Base-by-base conservation (phyloP, 441 rosid genomes). In the Macaranga tanarius region DNA sequence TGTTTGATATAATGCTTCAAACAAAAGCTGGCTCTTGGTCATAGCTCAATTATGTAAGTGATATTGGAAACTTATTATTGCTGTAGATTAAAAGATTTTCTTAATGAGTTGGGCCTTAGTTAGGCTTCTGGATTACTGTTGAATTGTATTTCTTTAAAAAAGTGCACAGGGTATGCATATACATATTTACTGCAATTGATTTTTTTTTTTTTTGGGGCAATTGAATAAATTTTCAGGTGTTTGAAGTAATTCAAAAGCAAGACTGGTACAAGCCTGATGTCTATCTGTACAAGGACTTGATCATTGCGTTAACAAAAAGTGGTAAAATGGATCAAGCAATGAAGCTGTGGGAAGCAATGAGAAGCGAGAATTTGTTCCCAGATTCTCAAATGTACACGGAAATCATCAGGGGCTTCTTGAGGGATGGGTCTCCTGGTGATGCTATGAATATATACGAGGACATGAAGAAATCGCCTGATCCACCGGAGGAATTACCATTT, bases 371-470 rank as follows among this genome's bases (percentile, higher is more conserved):
- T 52, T 76, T 95, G 67, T 91, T 91, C 74, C 96, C 97, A 12
- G 99, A 95, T 83, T 87, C 91, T 71, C 97, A 92, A 80, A 85
- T 94, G n/a, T 88, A 91, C 75, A 86, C 96, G 1, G 99, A 92
- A 84, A 83, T 89, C 38, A 92, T 92, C 60, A 80, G 96, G 77
- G 99, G 98, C 3, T 92, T 88, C 80, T 76, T 95, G 73, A 86
- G 84, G 75, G 90, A 90, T 1, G 99, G 99, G 9, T 95, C 96
- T 62, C 98, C 98, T 0, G 91, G 92, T 0, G 99, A 91, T 85
- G 99, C 99, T 25, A 91, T 92, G 98, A 95, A 95, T 76, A 81
- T 95, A 60, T 95, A 92, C 7, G 99, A 95, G 76, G 98, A 92
- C 88, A 95, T 95, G 99, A 77, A 91, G 83, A 85, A 88, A 78